These are phyloP conservation scores for Penicillium sp. DNA, from an alignment of 2,329 filamentous ascomycete genomes.

Conservation along the genomic window DNA sequence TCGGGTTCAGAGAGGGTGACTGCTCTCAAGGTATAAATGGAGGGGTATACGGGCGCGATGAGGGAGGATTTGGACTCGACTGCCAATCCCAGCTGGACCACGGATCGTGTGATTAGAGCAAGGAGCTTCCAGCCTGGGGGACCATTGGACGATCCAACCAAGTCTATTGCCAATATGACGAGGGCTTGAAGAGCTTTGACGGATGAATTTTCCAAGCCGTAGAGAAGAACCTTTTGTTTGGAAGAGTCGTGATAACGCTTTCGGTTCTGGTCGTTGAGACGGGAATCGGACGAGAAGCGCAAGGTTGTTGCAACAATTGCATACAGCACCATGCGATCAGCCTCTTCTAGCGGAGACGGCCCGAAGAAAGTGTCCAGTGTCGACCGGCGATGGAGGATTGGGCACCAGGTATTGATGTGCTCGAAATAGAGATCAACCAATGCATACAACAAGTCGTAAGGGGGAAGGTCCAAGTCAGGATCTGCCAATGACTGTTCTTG, in stretches of 20 bases:
- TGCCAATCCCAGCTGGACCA: slow-evolving; percentile 82
- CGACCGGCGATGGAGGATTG: slow-evolving; percentile 81
- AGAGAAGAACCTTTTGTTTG: slow-evolving; percentile 83
- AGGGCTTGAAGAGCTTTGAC: slow-evolving; percentile 85
- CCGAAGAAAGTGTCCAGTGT: slow-evolving; percentile 83
- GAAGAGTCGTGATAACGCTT: slow-evolving; percentile 76
- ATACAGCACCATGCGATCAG: slow-evolving; percentile 79
- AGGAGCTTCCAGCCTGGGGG: slow-evolving; percentile 91
- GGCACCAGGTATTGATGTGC: slow-evolving; percentile 81
- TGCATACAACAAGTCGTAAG: slow-evolving; percentile 72
- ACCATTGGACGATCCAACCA: slow-evolving; percentile 84
- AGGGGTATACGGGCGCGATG: slow-evolving; percentile 75
- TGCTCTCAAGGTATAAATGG: slow-evolving; percentile 85
- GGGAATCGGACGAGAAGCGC: slow-evolving; percentile 75
- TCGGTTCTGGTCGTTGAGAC: slow-evolving; percentile 72
- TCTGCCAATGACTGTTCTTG: slow-evolving; percentile 48
- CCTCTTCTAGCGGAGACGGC: slow-evolving; percentile 72
- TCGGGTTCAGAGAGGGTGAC: slow-evolving; percentile 81
- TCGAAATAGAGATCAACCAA: slow-evolving; percentile 78
- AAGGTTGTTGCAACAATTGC: slow-evolving; percentile 87
- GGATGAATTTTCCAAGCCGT: slow-evolving; percentile 85
- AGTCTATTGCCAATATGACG: slow-evolving; percentile 81
- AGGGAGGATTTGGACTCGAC: slow-evolving; percentile 80
- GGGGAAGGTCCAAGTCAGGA: slow-evolving; percentile 69
- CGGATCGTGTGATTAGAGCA: slow-evolving; percentile 82